Evolutionary conservation across 1,284 basidiomycete species (phyloP).

Genomic region (Ceratobasidium sp.): DNA sequence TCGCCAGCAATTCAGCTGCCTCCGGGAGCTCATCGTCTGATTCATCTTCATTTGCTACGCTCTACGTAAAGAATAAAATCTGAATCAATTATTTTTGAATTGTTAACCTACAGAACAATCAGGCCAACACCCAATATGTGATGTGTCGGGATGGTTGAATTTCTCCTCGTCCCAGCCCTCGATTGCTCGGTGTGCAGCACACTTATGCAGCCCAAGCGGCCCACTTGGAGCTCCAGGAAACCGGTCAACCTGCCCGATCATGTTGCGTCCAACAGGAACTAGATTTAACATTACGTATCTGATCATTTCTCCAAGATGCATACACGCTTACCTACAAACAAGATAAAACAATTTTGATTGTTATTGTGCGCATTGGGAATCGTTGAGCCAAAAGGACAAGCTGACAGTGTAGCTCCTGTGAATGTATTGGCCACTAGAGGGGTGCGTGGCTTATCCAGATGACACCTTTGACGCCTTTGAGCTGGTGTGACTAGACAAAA

Average conservation of each 20-base stretch:
- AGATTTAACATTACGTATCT: background rate
- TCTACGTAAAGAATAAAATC: too few relatives aligned
- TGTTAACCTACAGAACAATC: background rate
- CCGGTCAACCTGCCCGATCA: background rate
- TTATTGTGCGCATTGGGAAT: background rate
- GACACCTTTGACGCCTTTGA: background rate
- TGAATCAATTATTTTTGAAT: background rate
- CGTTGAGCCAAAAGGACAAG: background rate
- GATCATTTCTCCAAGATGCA: background rate
- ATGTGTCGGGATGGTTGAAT: background rate
- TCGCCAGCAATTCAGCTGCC: too few relatives aligned
- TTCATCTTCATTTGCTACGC: too few relatives aligned
- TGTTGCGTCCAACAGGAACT: background rate
- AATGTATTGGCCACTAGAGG: background rate
- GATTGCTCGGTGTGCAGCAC: background rate
- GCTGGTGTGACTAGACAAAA: background rate
- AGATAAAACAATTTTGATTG: background rate
- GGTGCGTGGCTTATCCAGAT: background rate
- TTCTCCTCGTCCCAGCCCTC: background rate
- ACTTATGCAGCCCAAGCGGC: background rate
- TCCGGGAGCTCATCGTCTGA: too few relatives aligned
- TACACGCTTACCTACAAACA: background rate
- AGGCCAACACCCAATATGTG: background rate
- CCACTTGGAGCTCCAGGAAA: background rate
- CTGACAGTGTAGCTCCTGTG: background rate